These are phyloP conservation scores for Daldinia loculata DNA, from an alignment of 495 filamentous ascomycete genomes.

Conservation along the genomic window DNA sequence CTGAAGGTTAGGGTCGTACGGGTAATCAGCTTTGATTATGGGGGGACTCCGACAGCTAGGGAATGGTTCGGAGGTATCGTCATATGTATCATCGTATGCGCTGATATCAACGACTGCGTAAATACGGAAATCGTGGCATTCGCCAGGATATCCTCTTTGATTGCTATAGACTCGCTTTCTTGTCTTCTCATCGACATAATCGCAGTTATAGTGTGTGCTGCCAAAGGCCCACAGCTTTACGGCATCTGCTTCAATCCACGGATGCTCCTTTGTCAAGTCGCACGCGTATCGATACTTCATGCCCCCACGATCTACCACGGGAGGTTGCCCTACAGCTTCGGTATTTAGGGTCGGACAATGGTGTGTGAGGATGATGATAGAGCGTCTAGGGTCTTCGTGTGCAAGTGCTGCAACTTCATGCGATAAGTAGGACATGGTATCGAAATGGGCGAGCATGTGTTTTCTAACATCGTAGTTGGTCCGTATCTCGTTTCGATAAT, in stretches of 20 bases:
- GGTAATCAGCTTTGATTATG: background rate
- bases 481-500: background rate
- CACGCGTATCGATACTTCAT: background rate
- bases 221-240: constrained; percentile 24
- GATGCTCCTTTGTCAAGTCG: background rate
- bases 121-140: background rate
- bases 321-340: background rate
- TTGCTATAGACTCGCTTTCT: constrained; percentile 10
- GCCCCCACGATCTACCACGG: background rate
- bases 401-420: background rate
- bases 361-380: constrained; percentile 19
- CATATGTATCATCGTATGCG: background rate
- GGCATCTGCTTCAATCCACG: background rate
- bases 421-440: background rate
- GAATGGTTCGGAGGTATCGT: background rate
- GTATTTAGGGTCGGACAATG: background rate
- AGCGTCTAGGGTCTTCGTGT: background rate
- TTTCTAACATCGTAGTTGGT: background rate
- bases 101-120: constrained; percentile 1
- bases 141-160: constrained; percentile 1
- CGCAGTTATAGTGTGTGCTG: constrained; percentile 7
- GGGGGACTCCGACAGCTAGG: background rate
- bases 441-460: background rate
- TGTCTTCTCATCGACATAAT: background rate
- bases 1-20: background rate